Conservation (phyloP, 2,329 filamentous ascomycete genomes). For the Pseudogymnoascus sp. region DNA sequence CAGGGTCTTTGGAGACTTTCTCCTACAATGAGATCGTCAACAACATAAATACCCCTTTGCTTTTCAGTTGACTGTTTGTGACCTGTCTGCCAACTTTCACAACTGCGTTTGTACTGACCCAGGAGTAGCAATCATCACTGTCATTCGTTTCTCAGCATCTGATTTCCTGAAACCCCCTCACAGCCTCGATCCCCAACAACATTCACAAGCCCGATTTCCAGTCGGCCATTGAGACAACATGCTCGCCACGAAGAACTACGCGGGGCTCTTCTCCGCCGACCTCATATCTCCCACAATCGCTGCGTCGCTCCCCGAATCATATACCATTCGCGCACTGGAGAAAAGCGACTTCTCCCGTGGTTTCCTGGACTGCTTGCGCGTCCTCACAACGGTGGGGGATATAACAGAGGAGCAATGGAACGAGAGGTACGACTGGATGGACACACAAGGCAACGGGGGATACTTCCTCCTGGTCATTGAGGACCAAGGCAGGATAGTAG, state of each 20-base stretch:
- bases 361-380: constrained; percentile 84
- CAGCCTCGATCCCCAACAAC: not conserved
- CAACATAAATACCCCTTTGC: constrained; percentile 5
- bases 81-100: not conserved
- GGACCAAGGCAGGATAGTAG: constrained; percentile 62
- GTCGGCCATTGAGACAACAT: not conserved
- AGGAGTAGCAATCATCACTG: not conserved
- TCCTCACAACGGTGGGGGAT: constrained; percentile 87
- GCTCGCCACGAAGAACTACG: constrained; percentile 15
- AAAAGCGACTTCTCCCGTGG: constrained; percentile 69
- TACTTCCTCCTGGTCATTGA: constrained; percentile 86
- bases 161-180: not conserved
- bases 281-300: constrained; percentile 72
- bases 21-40: not conserved
- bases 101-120: not conserved
- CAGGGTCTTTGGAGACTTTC: not conserved
- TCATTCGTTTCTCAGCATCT: not conserved
- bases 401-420: constrained; percentile 66
- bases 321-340: constrained; percentile 72
- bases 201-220: not conserved
- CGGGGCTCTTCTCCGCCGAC: constrained; percentile 64
- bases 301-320: constrained; percentile 66
- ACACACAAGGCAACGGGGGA: constrained; percentile 52
- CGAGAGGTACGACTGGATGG: constrained; percentile 73
- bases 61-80: not conserved